Base-by-base conservation (phyloP, 2,329 filamentous ascomycete genomes). In the Fusarium udum region DNA sequence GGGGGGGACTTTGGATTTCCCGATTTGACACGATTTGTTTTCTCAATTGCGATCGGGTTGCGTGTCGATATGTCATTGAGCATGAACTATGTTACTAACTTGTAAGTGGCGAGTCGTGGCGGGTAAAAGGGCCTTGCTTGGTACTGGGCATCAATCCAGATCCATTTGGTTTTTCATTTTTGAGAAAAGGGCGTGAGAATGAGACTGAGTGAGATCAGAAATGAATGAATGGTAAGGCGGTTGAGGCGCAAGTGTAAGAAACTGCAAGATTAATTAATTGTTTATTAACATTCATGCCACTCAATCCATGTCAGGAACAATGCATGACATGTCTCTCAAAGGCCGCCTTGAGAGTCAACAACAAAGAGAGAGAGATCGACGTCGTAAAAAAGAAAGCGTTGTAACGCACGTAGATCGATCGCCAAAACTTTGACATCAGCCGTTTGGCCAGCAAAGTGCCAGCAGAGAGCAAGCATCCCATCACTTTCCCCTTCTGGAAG, bases 401-500 rank as follows among this genome's bases (percentile, higher is more conserved):
- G 40, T 40, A 56, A 61, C 40, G 32, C 22, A 64, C 40, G 49
- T 13, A 58, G 57, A 73, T 73, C 42, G 71, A 73, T 73, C 67
- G 67, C 31, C 65, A 51, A 60, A 49, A 45, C 46, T 45, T 61
- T 55, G 46, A 61, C 49, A 48, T 31, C 55, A 28, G 31, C 55
- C 24, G 32, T 32, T 71, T 49, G n/a, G 40, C 59, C 10, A 58
- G 24, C 55, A 48, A 61, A 72, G 63, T 28, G 61, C 46, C 22
- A 24, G 22, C 22, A 55, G 14, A 45, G 46, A 57, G 28, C 60
- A 60, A 57, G 28, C 60, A 60, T 57, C 68, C 42, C 57, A 67
- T 67, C 61, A 75, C 66, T 75, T 74, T 69, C 72, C 72, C 10
- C 37, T 66, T 73, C 40, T 61, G 69, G 71, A 61, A 61, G 43